Evolutionary conservation across 192 early-diverging fungal species (phyloP), one percentile per base, ranked within the genome.

Genomic region (Dissophora ornata): DNA sequence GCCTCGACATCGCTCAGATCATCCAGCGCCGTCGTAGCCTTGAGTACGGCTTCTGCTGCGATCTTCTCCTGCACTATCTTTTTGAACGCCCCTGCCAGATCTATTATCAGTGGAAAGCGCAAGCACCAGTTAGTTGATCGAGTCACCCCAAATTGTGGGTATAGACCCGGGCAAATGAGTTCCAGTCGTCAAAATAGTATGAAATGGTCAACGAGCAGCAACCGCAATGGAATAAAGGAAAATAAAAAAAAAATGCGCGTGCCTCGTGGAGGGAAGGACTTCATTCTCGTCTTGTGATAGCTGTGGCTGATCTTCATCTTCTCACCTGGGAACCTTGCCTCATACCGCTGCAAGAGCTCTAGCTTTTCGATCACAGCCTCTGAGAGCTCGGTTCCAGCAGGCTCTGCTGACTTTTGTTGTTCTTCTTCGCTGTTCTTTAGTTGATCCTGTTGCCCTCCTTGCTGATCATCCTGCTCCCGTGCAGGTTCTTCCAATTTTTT

Each of bases 301-400:
- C 57, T 47, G 36, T n/a, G 22, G 30, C 26, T n/a, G 36, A 33
- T 61, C 10, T 52, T 49, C 47, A 51, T 54, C 54, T 63, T 61
- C 79, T 62, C 67, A 81, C 79, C 79, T 74, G 71, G 71, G 63
- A 81, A 71, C 53, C 66, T 62, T 47, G 66, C 49, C 44, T 81
- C 70, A 46, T 74, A 81, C 41, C 71, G 71, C 53, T 69, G 71
- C 52, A 81, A 52, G 50, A 75, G 52, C 44, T 52, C 71, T 21
- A 81, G 54, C 58, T 81, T 74, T 59, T 73, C 65, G 41, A 65
- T 47, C 42, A 81, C 62, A 26, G 46, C 66, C 44, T 63, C 62
- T 28, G 79, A 40, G 33, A 70, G 57, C 50, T 61, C 58, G 57
- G 51, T 54, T 62, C 58, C 68, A n/a, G 50, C 42, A 55, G 49